Evolutionary conservation across 306 rosid genomes (phyloP).

Genomic region (Alnus rubra): DNA sequence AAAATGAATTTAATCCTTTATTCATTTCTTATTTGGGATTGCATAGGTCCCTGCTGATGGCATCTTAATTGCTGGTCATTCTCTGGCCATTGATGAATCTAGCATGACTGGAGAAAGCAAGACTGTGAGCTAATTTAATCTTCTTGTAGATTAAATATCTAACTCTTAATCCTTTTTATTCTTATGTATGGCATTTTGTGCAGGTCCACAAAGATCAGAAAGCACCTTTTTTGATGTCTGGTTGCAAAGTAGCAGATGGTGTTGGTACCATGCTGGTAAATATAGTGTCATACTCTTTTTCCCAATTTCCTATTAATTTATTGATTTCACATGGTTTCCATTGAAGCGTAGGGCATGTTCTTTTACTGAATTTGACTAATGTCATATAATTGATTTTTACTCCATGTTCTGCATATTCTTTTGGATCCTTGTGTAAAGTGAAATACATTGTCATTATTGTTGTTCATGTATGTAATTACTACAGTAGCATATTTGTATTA

Average conservation of each 20-base stretch:
- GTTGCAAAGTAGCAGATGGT: slow-evolving; percentile 99
- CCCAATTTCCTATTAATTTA: slow-evolving; percentile 8
- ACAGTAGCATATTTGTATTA: neutral
- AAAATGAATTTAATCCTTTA: neutral
- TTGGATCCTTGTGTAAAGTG: neutral
- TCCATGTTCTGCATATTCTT: neutral
- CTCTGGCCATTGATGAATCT: slow-evolving; percentile 93
- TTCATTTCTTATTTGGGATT: slow-evolving; percentile 14
- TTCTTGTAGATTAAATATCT: slow-evolving; percentile 14
- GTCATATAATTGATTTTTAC: neutral
- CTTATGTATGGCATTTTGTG: slow-evolving; percentile 37
- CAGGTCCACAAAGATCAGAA: slow-evolving; percentile 90
- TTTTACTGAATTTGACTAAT: neutral
- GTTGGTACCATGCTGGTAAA: slow-evolving; percentile 94
- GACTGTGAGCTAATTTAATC: slow-evolving; percentile 58
- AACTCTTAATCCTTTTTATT: slow-evolving; percentile 28
- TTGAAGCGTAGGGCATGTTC: neutral
- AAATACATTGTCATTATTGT: neutral
- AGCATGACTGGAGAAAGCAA: slow-evolving; percentile 99
- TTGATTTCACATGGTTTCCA: neutral
- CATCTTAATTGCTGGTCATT: slow-evolving; percentile 75
- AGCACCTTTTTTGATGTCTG: slow-evolving; percentile 93
- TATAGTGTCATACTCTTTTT: slow-evolving; percentile 4
- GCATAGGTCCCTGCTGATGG: slow-evolving; percentile 96
- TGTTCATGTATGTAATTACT: neutral